These are phyloP conservation scores for Heritiera littoralis DNA, from an alignment of 345 rosid species.

Conservation along the genomic window DNA sequence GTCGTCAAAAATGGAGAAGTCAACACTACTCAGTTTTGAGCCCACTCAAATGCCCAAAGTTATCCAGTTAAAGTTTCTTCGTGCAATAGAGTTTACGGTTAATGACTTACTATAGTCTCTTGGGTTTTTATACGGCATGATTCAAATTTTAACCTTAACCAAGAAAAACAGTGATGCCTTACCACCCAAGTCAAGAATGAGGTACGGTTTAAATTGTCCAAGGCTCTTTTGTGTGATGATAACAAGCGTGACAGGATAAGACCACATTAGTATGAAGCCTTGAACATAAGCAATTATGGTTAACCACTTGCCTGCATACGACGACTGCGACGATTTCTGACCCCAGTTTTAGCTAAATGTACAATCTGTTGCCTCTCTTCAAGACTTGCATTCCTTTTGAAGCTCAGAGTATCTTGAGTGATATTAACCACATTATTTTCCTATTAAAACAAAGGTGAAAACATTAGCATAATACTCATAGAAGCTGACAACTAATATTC, in stretches of 20 bases:
- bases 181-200: background rate
- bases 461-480: background rate
- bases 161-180: background rate
- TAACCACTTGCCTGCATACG: constrained; percentile 64
- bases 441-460: constrained; percentile 34
- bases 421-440: constrained; percentile 35
- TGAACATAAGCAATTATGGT: background rate
- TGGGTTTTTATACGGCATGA: background rate
- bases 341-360: constrained; percentile 59
- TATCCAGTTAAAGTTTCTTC: constrained; percentile 1
- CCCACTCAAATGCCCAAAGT: background rate
- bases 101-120: background rate
- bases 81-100: background rate
- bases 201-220: background rate
- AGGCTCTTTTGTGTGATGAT: background rate
- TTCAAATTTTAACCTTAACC: background rate
- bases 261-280: no score
- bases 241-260: background rate
- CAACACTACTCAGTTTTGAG: background rate
- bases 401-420: constrained; percentile 31
- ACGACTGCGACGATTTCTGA: constrained; percentile 76
- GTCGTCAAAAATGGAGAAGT: background rate
- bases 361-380: constrained; percentile 63
- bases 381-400: constrained; percentile 33
- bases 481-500: background rate